phyloP scores from a whole-genome alignment of 2,329 filamentous ascomycete species.

The Fusarium continuum region DNA sequence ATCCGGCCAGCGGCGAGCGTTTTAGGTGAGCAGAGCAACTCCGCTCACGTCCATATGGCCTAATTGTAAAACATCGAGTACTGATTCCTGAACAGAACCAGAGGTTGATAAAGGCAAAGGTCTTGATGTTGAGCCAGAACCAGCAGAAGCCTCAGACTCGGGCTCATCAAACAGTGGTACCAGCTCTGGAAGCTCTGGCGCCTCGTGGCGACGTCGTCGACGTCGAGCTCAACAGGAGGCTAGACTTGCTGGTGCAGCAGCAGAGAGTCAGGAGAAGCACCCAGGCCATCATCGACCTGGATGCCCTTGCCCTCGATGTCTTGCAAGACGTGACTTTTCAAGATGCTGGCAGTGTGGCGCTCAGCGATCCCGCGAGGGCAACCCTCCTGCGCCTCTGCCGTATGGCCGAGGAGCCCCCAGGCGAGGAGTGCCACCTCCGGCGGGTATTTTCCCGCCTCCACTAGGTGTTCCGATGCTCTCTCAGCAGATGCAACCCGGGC shows the following conservation, averaged over 20 bases:
- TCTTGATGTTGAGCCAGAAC: conserved; percentile 34
- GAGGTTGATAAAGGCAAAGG: conserved; percentile 55
- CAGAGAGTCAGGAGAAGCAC: conserved; percentile 51
- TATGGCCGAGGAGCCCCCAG: conserved; percentile 15
- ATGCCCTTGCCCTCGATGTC: conserved; percentile 56
- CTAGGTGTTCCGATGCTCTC: background rate
- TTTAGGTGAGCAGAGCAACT: conserved; percentile 45
- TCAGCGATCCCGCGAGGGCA: conserved; percentile 22
- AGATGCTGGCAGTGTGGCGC: conserved; percentile 41
- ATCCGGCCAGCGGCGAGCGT: conserved; percentile 55
- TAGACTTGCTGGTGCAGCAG: background rate
- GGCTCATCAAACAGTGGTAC: conserved; percentile 43
- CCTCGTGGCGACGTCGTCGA: conserved; percentile 34
- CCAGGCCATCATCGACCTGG: conserved; percentile 56
- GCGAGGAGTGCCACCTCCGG: conserved; percentile 6
- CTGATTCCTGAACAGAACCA: conserved; percentile 32
- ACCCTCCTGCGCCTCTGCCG: background rate
- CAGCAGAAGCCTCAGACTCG: conserved; percentile 48
- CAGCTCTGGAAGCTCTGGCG: conserved; percentile 28
- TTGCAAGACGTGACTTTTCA: conserved; percentile 27
- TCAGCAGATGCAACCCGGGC: conserved; percentile 14
- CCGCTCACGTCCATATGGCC: too few relatives aligned
- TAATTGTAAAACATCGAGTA: background rate
- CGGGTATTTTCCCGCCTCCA: background rate
- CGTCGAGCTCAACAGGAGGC: conserved; percentile 20